phyloP scores from a whole-genome alignment of 192 early-diverging fungal genomes.

The Geranomyces variabilis region DNA sequence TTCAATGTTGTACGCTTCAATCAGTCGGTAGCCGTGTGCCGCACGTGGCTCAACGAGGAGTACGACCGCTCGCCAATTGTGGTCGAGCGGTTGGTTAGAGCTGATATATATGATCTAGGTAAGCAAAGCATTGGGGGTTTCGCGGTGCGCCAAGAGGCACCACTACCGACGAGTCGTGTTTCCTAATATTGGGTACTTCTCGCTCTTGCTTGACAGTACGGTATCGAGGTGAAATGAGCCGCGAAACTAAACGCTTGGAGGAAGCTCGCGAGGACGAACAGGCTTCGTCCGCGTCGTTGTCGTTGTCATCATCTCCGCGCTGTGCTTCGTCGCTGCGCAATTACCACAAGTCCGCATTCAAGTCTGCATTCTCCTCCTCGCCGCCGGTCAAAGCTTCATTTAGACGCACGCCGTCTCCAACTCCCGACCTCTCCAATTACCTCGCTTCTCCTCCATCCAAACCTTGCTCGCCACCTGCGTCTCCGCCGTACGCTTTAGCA shows the following conservation, averaged over 20 bases:
- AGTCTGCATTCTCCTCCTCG: no score
- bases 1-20: conserved; percentile 6
- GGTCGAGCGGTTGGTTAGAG: conserved; percentile 3
- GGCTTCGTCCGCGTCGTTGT: no score
- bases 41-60: conserved; percentile 10
- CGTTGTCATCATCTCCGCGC: no score
- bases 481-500: background rate
- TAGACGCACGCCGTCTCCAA: no score
- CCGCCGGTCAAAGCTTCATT: no score
- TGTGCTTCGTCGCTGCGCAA: background rate
- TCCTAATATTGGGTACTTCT: no score
- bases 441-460: background rate
- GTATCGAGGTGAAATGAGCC: conserved; percentile 14
- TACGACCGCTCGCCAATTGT: conserved; percentile 18
- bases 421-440: background rate
- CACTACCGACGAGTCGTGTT: background rate
- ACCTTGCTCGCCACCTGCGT: background rate
- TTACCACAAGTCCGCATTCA: background rate
- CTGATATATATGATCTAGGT: conserved; percentile 8
- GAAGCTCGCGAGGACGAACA: conserved; percentile 3
- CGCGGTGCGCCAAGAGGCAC: background rate
- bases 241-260: conserved; percentile 16
- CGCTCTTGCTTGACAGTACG: background rate
- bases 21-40: conserved; percentile 2
- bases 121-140: background rate